Evolutionary conservation across 2,329 filamentous ascomycete genomes (phyloP).

Genomic region (Penicillium concentricum): DNA sequence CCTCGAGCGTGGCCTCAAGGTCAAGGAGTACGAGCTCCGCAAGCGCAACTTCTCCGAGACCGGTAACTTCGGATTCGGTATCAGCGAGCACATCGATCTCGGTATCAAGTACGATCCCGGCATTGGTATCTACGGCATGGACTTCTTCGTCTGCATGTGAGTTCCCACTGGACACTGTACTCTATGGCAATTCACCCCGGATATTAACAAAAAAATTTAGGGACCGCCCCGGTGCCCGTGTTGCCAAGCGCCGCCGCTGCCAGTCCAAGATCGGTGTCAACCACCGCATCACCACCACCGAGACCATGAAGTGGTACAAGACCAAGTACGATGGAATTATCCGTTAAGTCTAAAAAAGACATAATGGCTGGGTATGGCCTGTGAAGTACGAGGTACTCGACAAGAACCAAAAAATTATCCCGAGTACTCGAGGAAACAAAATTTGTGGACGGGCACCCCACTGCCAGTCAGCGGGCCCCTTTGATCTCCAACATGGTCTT

Average conservation of each 20-base stretch:
- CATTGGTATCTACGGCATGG: slow-evolving; percentile 99
- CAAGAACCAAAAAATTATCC: slow-evolving; percentile 26
- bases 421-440: slow-evolving; percentile 26
- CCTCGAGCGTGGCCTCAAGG: slow-evolving; percentile 99
- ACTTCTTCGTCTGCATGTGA: slow-evolving; percentile 99
- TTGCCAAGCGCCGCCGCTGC: slow-evolving; percentile 89
- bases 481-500: slow-evolving; percentile 28
- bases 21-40: slow-evolving; percentile 99
- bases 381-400: slow-evolving; percentile 36
- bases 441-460: slow-evolving; percentile 17
- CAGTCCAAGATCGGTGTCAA: slow-evolving; percentile 80
- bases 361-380: slow-evolving; percentile 13
- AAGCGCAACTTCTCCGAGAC: slow-evolving; percentile 99
- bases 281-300: slow-evolving; percentile 90
- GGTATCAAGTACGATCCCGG: slow-evolving; percentile 99
- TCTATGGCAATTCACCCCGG: not conserved
- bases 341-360: slow-evolving; percentile 65
- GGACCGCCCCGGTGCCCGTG: slow-evolving; percentile 97
- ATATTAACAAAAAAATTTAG: slow-evolving; percentile 37
- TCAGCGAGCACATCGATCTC: slow-evolving; percentile 99
- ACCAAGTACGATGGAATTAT: slow-evolving; percentile 97
- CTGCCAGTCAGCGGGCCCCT: slow-evolving; percentile 21
- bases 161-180: slow-evolving; percentile 30
- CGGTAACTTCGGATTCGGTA: slow-evolving; percentile 99
- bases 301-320: slow-evolving; percentile 99